Evolutionary conservation across 768 basidiomycete species (phyloP).

Genomic region (Russula emetica): DNA sequence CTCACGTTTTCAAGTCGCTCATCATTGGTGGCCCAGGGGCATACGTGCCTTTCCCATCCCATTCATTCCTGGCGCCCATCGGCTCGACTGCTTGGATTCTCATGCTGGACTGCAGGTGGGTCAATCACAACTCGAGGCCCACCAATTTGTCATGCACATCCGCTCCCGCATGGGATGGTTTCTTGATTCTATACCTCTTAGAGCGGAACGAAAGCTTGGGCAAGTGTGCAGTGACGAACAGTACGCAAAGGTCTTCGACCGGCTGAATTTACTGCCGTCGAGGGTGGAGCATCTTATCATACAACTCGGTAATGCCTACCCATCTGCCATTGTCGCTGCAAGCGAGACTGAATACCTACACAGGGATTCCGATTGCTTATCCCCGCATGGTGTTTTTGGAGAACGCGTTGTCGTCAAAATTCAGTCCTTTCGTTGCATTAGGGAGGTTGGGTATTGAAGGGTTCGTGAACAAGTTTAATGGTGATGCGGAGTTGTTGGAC

Average conservation of each 20-base stretch:
- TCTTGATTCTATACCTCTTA: constrained; percentile 34
- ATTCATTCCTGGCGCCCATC: constrained; percentile 75
- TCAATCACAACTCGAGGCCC: constrained; percentile 16
- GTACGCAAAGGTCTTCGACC: constrained; percentile 68
- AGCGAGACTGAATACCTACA: constrained; percentile 8
- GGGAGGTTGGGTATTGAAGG: constrained; percentile 69
- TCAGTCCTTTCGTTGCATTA: constrained; percentile 79
- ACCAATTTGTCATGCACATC: too few species aligned
- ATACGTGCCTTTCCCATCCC: constrained; percentile 74
- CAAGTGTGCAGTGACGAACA: constrained; percentile 73
- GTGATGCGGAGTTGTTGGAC: constrained; percentile 90
- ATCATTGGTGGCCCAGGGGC: constrained; percentile 75
- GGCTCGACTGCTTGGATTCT: constrained; percentile 75
- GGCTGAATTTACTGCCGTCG: constrained; percentile 55
- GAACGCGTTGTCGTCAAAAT: constrained; percentile 67
- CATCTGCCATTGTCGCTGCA: background rate
- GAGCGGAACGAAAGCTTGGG: constrained; percentile 79
- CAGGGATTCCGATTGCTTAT: constrained; percentile 82
- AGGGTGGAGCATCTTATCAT: constrained; percentile 79
- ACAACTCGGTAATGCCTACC: constrained; percentile 54
- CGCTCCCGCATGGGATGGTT: constrained; percentile 20
- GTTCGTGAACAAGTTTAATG: constrained; percentile 87
- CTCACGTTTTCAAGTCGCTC: constrained; percentile 63
- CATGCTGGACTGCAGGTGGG: constrained; percentile 77
- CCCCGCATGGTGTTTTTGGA: constrained; percentile 92